Evolutionary conservation across 176 grass and related monocot species (phyloP).

Genomic region (Elymus sibiricus): DNA sequence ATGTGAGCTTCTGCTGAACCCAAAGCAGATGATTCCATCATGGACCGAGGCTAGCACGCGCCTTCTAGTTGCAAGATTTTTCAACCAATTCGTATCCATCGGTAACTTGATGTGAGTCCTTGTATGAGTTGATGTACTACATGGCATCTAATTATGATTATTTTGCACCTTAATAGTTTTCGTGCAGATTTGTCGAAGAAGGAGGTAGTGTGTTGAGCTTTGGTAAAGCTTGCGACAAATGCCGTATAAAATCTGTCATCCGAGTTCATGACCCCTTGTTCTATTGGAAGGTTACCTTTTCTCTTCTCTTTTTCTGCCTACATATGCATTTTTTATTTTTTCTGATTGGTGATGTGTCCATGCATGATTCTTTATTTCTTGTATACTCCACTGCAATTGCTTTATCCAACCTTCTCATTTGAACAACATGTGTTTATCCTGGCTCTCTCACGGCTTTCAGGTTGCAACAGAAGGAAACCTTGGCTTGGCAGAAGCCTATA

Average conservation of each 20-base stretch:
- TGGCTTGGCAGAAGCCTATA: slow-evolving; percentile 19
- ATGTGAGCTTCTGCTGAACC: slow-evolving; percentile 37
- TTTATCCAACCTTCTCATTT: background rate
- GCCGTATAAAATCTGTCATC: slow-evolving; percentile 35
- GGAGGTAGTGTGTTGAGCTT: slow-evolving; percentile 52
- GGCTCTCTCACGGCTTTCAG: slow-evolving; percentile 1
- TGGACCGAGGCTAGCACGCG: slow-evolving; percentile 59
- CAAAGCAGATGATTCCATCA: slow-evolving; percentile 69
- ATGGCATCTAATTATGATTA: no score
- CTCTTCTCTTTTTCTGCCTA: background rate
- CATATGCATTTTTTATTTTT: no score
- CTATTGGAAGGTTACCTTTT: slow-evolving; percentile 55
- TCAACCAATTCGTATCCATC: slow-evolving; percentile 50
- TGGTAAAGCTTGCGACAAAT: slow-evolving; percentile 33
- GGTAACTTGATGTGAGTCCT: slow-evolving; percentile 67
- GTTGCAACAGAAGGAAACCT: slow-evolving; percentile 53
- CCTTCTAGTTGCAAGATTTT: slow-evolving; percentile 69
- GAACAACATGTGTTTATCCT: background rate
- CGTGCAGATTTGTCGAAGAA: slow-evolving; percentile 47
- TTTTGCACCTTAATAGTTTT: background rate
- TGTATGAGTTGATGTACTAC: background rate
- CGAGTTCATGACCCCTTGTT: slow-evolving; percentile 52
- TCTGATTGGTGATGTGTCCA: no score
- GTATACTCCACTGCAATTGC: no score
- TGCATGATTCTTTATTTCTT: no score